Percentiles rank a stretch among this genome's conserved stretches.
These are phyloP conservation scores for Talaromyces funiculosus DNA, from an alignment of 2,329 filamentous ascomycete species.

Conservation along the genomic window DNA sequence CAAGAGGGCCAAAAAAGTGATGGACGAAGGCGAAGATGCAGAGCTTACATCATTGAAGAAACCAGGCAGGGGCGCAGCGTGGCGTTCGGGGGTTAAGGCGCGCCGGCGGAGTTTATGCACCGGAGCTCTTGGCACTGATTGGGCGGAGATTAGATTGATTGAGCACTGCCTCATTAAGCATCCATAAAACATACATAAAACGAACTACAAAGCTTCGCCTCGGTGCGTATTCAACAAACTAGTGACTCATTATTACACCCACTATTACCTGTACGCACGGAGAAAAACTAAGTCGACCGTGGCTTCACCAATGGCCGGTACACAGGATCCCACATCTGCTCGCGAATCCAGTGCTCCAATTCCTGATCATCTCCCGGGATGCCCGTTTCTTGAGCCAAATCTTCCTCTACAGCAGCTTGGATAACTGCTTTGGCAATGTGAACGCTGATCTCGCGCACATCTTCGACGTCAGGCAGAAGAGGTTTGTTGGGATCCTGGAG, in stretches of 20 bases:
- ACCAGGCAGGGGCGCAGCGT: neutral
- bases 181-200: too few species aligned
- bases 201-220: neutral
- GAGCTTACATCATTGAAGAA: neutral
- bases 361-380: constrained; percentile 52
- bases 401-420: constrained; percentile 63
- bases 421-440: constrained; percentile 59
- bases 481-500: constrained; percentile 59
- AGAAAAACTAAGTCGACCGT: neutral
- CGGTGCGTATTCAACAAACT: neutral
- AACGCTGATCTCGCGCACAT: constrained; percentile 70
- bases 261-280: neutral
- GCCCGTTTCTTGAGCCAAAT: constrained; percentile 56
- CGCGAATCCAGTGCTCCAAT: constrained; percentile 36
- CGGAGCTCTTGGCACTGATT: neutral
- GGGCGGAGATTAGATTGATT: neutral
- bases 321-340: constrained; percentile 39
- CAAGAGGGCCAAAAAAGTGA: too few species aligned
- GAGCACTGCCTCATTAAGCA: neutral
- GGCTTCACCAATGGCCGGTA: constrained; percentile 27
- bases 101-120: constrained; percentile 1
- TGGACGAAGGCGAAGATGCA: too few species aligned
- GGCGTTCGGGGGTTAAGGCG: too few species aligned
- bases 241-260: too few species aligned
- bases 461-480: constrained; percentile 68